phyloP scores from a whole-genome alignment of 805 yeast species.

The Candida schatavii region DNA sequence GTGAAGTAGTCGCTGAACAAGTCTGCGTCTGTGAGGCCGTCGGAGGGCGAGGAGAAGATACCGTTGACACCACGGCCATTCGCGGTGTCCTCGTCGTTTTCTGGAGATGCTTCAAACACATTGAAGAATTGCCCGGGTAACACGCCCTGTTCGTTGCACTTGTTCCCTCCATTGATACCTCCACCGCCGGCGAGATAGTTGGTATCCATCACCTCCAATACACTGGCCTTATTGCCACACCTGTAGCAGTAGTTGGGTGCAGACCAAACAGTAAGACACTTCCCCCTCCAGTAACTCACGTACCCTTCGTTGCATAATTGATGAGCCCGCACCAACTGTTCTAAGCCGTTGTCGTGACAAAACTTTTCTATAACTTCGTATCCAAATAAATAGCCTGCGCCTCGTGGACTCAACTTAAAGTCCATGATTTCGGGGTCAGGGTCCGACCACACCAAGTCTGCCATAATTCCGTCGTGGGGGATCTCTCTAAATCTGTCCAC shows the following conservation, averaged over 20 bases:
- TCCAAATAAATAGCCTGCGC: slow-evolving; percentile 98
- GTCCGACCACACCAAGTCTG: slow-evolving; percentile 97
- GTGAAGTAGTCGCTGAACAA: slow-evolving; percentile 26
- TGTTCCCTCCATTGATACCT: slow-evolving; percentile 2
- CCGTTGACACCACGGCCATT: slow-evolving; percentile 42
- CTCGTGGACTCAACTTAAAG: slow-evolving; percentile 88
- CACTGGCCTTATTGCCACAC: slow-evolving; percentile 97
- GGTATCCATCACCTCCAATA: slow-evolving; percentile 69
- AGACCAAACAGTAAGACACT: slow-evolving; percentile 95
- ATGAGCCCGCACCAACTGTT: slow-evolving; percentile 87
- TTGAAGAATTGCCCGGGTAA: slow-evolving; percentile 69
- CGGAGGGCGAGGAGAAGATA: slow-evolving; percentile 5
- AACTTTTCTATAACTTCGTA: slow-evolving; percentile 86
- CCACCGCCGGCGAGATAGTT: slow-evolving; percentile 33
- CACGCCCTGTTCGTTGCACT: slow-evolving; percentile 20
- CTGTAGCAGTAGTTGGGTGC: slow-evolving; percentile 98
- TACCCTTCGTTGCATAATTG: slow-evolving; percentile 96
- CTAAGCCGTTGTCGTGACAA: slow-evolving; percentile 70
- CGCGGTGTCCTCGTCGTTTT: slow-evolving; percentile 62
- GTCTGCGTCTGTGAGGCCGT: slow-evolving; percentile 8
- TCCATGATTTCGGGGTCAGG: slow-evolving; percentile 83
- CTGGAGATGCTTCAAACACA: slow-evolving; percentile 97
- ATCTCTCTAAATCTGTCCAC: slow-evolving; percentile 91
- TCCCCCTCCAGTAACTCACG: slow-evolving; percentile 85
- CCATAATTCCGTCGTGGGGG: slow-evolving; percentile 99